Percentiles rank a stretch among this genome's conserved stretches.
phyloP scores from a whole-genome alignment of 2,329 filamentous ascomycete species.

The Fusarium pseudoanthophilum region DNA sequence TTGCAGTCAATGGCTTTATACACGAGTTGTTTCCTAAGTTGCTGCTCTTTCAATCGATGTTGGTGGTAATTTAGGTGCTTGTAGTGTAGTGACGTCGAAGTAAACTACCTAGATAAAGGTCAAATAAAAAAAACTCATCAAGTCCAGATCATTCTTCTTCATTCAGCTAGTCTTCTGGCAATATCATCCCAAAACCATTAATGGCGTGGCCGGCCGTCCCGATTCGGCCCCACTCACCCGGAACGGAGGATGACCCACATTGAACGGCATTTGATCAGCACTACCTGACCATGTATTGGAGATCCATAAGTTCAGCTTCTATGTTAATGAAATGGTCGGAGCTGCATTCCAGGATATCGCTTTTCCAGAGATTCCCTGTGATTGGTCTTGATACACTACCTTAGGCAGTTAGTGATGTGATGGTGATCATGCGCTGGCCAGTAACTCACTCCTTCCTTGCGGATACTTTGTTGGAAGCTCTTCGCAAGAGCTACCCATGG shows the following conservation, averaged over 20 bases:
- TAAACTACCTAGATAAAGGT: not conserved
- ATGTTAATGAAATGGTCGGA: not conserved
- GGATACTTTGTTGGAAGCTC: not conserved
- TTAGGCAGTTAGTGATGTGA: not conserved
- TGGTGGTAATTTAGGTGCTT: not conserved
- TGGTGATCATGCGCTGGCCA: not conserved
- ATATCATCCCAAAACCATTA: not conserved
- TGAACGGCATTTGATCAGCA: not conserved
- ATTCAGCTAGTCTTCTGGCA: not conserved
- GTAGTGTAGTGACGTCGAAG: not conserved
- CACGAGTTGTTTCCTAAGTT: not conserved
- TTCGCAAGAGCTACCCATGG: not conserved
- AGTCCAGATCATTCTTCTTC: not conserved
- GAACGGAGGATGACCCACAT: not conserved
- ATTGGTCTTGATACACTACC: not conserved
- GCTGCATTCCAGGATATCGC: not conserved
- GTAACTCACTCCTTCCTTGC: not conserved
- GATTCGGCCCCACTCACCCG: not conserved
- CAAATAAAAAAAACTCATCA: not conserved
- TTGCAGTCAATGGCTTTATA: not conserved
- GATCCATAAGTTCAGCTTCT: not conserved
- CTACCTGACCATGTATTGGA: not conserved
- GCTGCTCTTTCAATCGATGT: not conserved
- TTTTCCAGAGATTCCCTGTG: not conserved
- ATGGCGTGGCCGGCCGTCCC: not conserved